phyloP scores from a whole-genome alignment of 345 rosid genomes.

The Moricandia arvensis region DNA sequence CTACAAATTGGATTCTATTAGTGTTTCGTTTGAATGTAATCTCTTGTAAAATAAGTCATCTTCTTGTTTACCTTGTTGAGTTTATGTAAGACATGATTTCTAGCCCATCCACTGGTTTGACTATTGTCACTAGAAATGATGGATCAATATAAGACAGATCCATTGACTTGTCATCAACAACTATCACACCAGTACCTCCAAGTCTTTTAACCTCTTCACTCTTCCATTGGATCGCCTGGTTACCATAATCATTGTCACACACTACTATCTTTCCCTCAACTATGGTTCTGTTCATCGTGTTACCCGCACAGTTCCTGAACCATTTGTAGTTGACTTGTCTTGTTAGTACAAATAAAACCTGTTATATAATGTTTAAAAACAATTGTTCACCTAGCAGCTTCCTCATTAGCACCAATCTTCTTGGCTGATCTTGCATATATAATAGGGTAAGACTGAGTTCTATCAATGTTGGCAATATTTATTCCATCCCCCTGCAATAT shows the following conservation, averaged over 20 bases:
- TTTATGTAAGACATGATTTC: slow-evolving; percentile 53
- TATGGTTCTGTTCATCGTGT: slow-evolving; percentile 41
- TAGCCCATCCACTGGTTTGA: slow-evolving; percentile 49
- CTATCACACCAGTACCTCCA: slow-evolving; percentile 55
- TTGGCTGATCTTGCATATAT: slow-evolving; percentile 60
- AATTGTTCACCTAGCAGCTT: slow-evolving; percentile 48
- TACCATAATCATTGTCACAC: slow-evolving; percentile 43
- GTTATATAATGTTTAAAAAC: background rate
- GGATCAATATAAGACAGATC: slow-evolving; percentile 43
- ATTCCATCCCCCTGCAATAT: slow-evolving; percentile 65
- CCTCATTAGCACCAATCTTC: slow-evolving; percentile 34
- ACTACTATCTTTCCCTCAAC: slow-evolving; percentile 62
- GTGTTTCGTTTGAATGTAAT: background rate
- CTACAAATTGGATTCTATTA: slow-evolving; percentile 28
- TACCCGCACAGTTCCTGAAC: slow-evolving; percentile 51
- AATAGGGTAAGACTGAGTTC: slow-evolving; percentile 44
- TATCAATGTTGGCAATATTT: slow-evolving; percentile 52
- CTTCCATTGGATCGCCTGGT: slow-evolving; percentile 18
- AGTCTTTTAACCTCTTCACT: slow-evolving; percentile 41
- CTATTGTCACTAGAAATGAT: slow-evolving; percentile 46
- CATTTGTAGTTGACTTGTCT: background rate
- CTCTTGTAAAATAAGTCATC: slow-evolving; percentile 1
- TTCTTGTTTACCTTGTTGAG: slow-evolving; percentile 48
- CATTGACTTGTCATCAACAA: slow-evolving; percentile 45
- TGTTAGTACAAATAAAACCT: background rate